These are phyloP conservation scores for Pseudomonodictys pantanalensis DNA, from an alignment of 495 filamentous ascomycete species.

Conservation along the genomic window DNA sequence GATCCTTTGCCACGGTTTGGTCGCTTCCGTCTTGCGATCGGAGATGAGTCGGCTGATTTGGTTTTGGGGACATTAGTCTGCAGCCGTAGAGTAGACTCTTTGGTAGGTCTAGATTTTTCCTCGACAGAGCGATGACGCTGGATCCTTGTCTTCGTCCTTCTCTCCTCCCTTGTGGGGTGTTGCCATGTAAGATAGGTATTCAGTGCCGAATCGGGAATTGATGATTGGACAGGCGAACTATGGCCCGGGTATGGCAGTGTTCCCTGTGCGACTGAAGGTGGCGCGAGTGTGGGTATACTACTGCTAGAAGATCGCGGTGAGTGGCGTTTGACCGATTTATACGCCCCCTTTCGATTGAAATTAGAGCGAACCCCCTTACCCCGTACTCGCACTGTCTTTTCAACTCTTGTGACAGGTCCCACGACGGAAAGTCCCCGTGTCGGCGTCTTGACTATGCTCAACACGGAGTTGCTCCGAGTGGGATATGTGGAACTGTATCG, in stretches of 20 bases:
- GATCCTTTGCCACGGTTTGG: slow-evolving; percentile 1
- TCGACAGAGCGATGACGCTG: slow-evolving; percentile 8
- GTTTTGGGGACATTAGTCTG: slow-evolving; percentile 15
- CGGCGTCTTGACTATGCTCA: slow-evolving; percentile 32
- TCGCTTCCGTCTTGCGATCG: not conserved
- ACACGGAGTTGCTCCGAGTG: slow-evolving; percentile 13
- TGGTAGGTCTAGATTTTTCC: not conserved
- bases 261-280: no score
- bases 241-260: not conserved
- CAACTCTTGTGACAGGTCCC: slow-evolving; percentile 18
- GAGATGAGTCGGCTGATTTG: slow-evolving; percentile 18
- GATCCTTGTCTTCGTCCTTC: not conserved
- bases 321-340: slow-evolving; percentile 24
- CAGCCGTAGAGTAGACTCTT: slow-evolving; percentile 17
- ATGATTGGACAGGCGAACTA: no score
- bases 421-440: slow-evolving; percentile 30
- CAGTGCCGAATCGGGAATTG: slow-evolving; percentile 5
- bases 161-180: not conserved
- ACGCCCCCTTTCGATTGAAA: slow-evolving; percentile 25
- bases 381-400: not conserved
- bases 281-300: no score
- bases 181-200: slow-evolving; percentile 18
- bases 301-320: no score
- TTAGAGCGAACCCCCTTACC: not conserved
- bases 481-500: slow-evolving; percentile 8